Base-by-base conservation (phyloP, 805 yeast species). In the Candida incommunis region DNA sequence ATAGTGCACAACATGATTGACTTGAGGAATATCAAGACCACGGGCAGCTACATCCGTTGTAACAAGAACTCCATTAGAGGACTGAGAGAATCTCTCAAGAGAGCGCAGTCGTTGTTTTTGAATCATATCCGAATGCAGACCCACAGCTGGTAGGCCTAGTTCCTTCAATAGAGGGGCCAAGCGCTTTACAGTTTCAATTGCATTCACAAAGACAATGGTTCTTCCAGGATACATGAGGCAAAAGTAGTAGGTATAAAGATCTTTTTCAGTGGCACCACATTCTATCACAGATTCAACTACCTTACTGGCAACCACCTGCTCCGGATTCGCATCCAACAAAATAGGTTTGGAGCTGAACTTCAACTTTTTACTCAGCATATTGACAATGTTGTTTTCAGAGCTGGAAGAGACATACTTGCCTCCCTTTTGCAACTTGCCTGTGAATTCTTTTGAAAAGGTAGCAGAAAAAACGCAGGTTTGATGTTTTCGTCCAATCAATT, bases 21-120 rank as follows among this genome's bases (percentile, higher is more conserved):
- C 88, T 41, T 74, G 75, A 2, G 94, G 82, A 45, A 92, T 86
- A 69, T 92, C 98, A 48, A 92, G 71, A 48, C 98, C 98, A 69
- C 98, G 76, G 3, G 98, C 98, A 2, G 98, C 98, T 41, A 92
- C 97, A 64, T 92, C 98, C 3, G 97, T 86, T 1, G 96, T 95
- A 44, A 92, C 74, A 45, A 92, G 68, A 2, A 88, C 71, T 21
- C 74, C 72, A 42, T 69, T 64, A 4, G 65, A 62, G 21, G 57
- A 57, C 1, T 47, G 60, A 51, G 72, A 75, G 68, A 87, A 90
- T 49, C 80, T 73, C 64, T 92, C 98, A 54, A 92, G 66, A 2
- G 90, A 76, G 53, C 88, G 73, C 54, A 92, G 66, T 57, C 99
- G 76, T 60, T 86, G 95, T 57, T 88, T 90, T 61, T 92, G 99